Evolutionary conservation across 352 stramenopile species (phyloP), one percentile per base, ranked within the genome.

Genomic region (Aphanomyces astaci): DNA sequence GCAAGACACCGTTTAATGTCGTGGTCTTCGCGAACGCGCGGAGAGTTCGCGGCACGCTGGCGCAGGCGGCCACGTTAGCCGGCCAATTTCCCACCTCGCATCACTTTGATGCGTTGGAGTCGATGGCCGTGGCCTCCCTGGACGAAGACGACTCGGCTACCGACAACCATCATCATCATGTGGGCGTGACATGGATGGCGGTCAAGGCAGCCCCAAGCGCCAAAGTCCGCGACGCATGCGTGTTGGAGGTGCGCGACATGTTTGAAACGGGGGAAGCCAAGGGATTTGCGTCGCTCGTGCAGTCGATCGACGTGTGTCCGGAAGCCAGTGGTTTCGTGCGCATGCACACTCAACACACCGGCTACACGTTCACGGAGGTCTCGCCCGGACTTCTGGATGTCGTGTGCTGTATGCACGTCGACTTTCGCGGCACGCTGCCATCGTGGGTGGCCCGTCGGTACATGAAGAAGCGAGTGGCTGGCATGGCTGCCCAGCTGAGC

Each of bases 241-340:
- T 68, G 10, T 24, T 68, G 19, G 62, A 68, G 43, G 62, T 68
- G 17, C 43, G 62, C 19, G 62, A 68, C 25, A 68, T 48, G 32
- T 45, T 68, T 49, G 43, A 25, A 2, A 60, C 25, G 28, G 22
- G 43, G 2, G n/a, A 48, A 43, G 15, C 32, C 22, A 28, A 24
- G 3, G 62, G 40, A 13, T 68, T 40, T 28, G 62, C 62, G 30
- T 68, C 40, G 30, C 62, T 68, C 33, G 0, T 59, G 19, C 39
- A 68, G 33, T 68, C 62, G 7, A 68, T 68, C 51, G 62, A 68
- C 11, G 19, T 52, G n/a, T n/a, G n/a, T n/a, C n/a, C n/a, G n/a
- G n/a, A n/a, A n/a, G n/a, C n/a, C n/a, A n/a, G n/a, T n/a, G 62
- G 62, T 2, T 33, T 68, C 27, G 40, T 68, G n/a, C 62, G 62